Conservation (phyloP, 805 yeast species). For the Candida ponderosae region DNA sequence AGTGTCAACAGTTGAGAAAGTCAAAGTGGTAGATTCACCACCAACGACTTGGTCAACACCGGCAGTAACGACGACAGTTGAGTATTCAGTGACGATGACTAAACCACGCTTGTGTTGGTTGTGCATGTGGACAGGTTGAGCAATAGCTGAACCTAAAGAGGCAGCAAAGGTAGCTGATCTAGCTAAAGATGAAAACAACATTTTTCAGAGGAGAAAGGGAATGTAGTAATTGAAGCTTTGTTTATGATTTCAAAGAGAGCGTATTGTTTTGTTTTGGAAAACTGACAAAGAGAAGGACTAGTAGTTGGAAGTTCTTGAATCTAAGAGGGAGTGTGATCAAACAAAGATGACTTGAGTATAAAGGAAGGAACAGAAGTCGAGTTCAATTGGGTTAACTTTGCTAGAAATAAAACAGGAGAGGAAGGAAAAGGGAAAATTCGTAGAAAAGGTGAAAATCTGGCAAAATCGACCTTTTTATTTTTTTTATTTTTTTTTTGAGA, state of each 20-base stretch:
- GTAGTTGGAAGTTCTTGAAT: conserved; percentile 2
- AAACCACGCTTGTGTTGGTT: conserved; percentile 50
- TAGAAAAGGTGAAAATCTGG: no score
- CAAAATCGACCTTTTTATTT: no score
- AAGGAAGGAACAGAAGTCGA: conserved; percentile 25
- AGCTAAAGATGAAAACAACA: conserved; percentile 44
- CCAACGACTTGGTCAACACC: conserved; percentile 28
- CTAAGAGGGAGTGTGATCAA: conserved; percentile 9
- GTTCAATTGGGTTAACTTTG: not conserved
- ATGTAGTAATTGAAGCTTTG: conserved; percentile 3
- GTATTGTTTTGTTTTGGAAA: conserved; percentile 1
- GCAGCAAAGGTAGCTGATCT: conserved; percentile 28
- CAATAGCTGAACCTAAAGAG: conserved; percentile 41
- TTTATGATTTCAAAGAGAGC: not conserved
- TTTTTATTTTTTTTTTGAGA: no score
- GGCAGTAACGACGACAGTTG: conserved; percentile 42
- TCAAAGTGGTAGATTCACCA: conserved; percentile 18
- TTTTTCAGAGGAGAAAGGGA: conserved; percentile 11
- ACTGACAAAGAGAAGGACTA: not conserved
- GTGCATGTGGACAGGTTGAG: conserved; percentile 60
- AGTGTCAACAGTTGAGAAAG: conserved; percentile 18
- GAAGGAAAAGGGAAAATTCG: not conserved
- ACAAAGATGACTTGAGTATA: conserved; percentile 15
- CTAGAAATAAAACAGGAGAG: not conserved
- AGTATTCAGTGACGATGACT: conserved; percentile 39